Percentiles rank a stretch among this genome's conserved stretches.
These are phyloP conservation scores for Scutellaria galericulata DNA, from an alignment of 257 asterid species.

Conservation along the genomic window DNA sequence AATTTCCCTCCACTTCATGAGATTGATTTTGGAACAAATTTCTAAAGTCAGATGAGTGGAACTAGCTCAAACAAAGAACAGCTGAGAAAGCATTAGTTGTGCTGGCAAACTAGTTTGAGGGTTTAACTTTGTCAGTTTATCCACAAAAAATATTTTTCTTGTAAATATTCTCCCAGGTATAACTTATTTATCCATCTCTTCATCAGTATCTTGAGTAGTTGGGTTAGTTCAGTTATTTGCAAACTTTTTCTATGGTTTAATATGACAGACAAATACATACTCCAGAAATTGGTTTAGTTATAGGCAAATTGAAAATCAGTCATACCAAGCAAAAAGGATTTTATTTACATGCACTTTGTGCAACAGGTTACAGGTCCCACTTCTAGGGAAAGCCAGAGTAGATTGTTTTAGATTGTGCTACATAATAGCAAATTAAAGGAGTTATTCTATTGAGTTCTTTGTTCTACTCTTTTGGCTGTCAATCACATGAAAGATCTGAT, in stretches of 20 bases:
- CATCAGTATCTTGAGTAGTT: no score
- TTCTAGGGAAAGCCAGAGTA: not conserved
- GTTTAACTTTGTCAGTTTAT: not conserved
- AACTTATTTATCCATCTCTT: not conserved
- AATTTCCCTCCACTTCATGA: constrained; percentile 1
- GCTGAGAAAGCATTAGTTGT: not conserved
- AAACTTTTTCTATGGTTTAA: not conserved
- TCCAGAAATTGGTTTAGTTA: not conserved
- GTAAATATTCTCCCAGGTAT: not conserved
- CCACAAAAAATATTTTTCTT: not conserved
- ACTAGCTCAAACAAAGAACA: constrained; percentile 14
- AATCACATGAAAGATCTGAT: not conserved
- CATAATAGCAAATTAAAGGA: not conserved
- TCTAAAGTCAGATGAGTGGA: not conserved
- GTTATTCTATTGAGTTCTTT: not conserved
- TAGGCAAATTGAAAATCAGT: not conserved
- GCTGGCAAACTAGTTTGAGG: not conserved
- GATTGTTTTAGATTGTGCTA: not conserved
- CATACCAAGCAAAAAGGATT: not conserved
- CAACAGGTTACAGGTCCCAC: not conserved
- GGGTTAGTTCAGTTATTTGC: constrained; percentile 5
- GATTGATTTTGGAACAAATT: not conserved
- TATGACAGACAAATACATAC: not conserved
- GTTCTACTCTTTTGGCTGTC: not conserved
- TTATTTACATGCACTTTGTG: not conserved